phyloP scores from a whole-genome alignment of 2,329 filamentous ascomycete genomes.

The Phialophora tarda region DNA sequence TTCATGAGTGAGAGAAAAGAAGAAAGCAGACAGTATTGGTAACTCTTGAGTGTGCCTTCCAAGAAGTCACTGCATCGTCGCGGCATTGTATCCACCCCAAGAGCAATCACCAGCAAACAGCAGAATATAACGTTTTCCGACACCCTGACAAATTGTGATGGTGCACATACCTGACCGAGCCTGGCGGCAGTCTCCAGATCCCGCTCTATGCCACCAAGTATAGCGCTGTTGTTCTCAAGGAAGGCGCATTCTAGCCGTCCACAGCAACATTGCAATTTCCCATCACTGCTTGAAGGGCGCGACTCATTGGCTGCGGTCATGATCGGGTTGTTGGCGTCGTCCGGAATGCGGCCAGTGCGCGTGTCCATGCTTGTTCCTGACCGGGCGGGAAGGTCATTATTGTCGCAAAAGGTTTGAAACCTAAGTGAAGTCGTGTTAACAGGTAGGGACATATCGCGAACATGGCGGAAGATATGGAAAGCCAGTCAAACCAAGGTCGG shows the following conservation, averaged over 20 bases:
- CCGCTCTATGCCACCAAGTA: slow-evolving; percentile 81
- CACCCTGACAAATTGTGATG: slow-evolving; percentile 4
- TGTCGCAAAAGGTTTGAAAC: slow-evolving; percentile 36
- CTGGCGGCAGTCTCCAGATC: slow-evolving; percentile 85
- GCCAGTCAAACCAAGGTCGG: not conserved
- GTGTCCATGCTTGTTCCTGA: slow-evolving; percentile 26
- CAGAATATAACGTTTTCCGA: slow-evolving; percentile 26
- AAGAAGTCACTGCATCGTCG: not conserved
- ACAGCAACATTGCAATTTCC: slow-evolving; percentile 73
- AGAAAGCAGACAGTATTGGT: not conserved
- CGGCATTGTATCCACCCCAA: not conserved
- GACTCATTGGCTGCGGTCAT: slow-evolving; percentile 31
- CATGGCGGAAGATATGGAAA: slow-evolving; percentile 34
- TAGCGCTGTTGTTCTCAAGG: slow-evolving; percentile 77
- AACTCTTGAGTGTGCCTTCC: slow-evolving; percentile 9
- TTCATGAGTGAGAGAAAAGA: slow-evolving; percentile 1
- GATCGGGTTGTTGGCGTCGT: slow-evolving; percentile 34
- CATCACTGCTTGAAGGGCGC: slow-evolving; percentile 13
- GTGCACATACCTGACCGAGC: slow-evolving; percentile 82
- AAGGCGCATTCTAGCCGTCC: slow-evolving; percentile 78
- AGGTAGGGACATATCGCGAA: slow-evolving; percentile 27
- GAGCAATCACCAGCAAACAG: slow-evolving; percentile 10
- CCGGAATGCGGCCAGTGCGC: slow-evolving; percentile 37
- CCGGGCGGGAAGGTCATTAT: slow-evolving; percentile 32
- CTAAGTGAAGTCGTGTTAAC: slow-evolving; percentile 34